Evolutionary conservation across 2,329 filamentous ascomycete genomes (phyloP), one percentile per base, ranked within the genome.

Genomic region (Penicillium sp.): DNA sequence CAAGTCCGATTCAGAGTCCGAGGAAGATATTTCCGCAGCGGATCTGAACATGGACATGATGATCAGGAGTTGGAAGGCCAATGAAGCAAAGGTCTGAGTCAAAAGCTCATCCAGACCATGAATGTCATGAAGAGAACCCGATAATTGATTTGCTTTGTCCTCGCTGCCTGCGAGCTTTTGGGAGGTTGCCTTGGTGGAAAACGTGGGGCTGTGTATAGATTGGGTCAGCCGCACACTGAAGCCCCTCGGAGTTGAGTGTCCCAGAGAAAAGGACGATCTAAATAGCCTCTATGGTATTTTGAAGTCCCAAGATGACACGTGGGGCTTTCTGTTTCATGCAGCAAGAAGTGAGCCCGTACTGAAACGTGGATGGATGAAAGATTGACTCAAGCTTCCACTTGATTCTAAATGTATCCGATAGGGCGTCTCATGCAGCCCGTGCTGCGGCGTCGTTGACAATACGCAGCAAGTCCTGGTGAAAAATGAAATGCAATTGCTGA

Each of bases 21-120:
- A 66, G 5, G 61, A 65, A 5, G 62, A 60, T 22, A 59, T 51
- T 11, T 67, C 65, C 16, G 56, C 57, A 18, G 64, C 55, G 35
- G 64, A 59, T 37, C 56, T 57, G 43, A 67, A 68, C 57, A 68
- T 59, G 13, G 64, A 67, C 61, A 66, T 65, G 3, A 42, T 57
- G 20, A 9, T 16, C 2, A 12, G 15, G 11, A 28, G 12, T 34
- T 27, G 25, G 25, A 27, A n/a, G n/a, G n/a, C n/a, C n/a, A 27
- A n/a, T n/a, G 25, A 27, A 13, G 12, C 25, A n/a, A n/a, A 27
- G 6, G 9, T 27, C 25, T 6, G 10, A 13, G n/a, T n/a, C 12
- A 27, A 13, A 27, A 27, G 4, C 11, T 6, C 11, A 13, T 6
- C 9, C 25, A 13, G 11, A 15, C 28, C 28, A 30, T 30, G 4